Evolutionary conservation across 768 basidiomycete species (phyloP).

Genomic region (Gloeopeniophorella convolvens): DNA sequence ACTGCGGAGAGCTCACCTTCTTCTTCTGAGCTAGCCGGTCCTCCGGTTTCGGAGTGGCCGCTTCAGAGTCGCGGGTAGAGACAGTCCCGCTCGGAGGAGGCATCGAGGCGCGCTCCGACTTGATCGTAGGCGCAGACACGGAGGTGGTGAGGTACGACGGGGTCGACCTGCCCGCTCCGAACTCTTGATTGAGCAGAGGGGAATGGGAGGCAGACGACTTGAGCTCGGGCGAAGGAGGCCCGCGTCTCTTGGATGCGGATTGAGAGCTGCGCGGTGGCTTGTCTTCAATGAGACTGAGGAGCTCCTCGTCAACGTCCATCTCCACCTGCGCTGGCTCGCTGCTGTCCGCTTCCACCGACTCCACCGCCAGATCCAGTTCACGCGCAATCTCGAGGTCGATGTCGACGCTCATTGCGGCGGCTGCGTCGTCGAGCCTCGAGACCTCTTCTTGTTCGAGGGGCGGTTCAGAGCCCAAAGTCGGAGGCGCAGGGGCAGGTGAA

Average conservation of each 20-base stretch:
- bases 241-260: conserved; percentile 12
- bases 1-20: conserved; percentile 25
- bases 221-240: not conserved
- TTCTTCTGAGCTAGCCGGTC: conserved; percentile 19
- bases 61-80: conserved; percentile 8
- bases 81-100: conserved; percentile 32
- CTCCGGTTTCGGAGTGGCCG: conserved; percentile 11
- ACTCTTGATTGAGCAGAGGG: conserved; percentile 2
- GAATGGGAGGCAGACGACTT: not conserved
- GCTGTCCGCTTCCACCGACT: not conserved
- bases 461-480: not conserved
- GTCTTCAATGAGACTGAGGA: conserved; percentile 62
- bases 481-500: conserved; percentile 1
- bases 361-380: not conserved
- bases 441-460: not conserved
- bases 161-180: conserved; percentile 6
- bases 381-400: not conserved
- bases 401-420: not conserved
- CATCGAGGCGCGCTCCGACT: conserved; percentile 48
- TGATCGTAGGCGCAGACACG: conserved; percentile 17
- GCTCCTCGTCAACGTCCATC: conserved; percentile 57
- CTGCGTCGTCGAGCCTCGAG: not conserved
- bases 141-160: conserved; percentile 13
- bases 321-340: conserved; percentile 32
- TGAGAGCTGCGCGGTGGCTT: conserved; percentile 15